Base-by-base conservation (phyloP, 2,329 filamentous ascomycete genomes). In the Fusarium virguliforme region DNA sequence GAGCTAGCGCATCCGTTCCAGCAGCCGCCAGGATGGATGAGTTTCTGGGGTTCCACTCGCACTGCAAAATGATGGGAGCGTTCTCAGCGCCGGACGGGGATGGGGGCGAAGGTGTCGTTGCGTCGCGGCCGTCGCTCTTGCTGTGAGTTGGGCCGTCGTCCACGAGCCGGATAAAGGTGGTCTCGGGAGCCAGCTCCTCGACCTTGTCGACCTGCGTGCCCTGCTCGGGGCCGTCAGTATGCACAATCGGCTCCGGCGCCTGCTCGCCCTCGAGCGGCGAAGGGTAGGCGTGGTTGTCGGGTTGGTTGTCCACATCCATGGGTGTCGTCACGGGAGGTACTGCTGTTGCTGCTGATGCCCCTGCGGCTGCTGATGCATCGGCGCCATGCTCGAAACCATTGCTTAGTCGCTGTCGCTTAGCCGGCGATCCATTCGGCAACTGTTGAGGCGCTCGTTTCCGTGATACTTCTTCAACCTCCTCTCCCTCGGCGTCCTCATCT, bases 1-100 rank as follows among this genome's bases (percentile, higher is more conserved):
- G 89, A 84, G 89, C 89, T 88, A 91, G 88, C 82, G 89, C 88
- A 84, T 91, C 89, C 79, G 88, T 91, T 76, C 89, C 89, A 83
- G 88, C 89, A 85, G 88, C 89, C 81, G 89, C 89, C 85, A 91
- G 85, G 81, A 90, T 83, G 66, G 86, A 88, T 79, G 89, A 87
- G 83, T 91, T 86, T 81, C 80, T 85, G 74, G 89, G 89, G 84
- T 88, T 90, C 88, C 89, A 91, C 85, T 90, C 88, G 86, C 89
- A 91, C 81, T 90, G 88, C 83, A 91, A 85, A 80, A 91, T 82
- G 76, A 90, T 85, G 78, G 89, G 88, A 81, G 84, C 83, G 76
- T 85, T 87, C 77, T 88, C 86, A 68, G 77, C 75, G 67, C 80
- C 78, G 62, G 75, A 73, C 70, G 82, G 80, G 26, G 81, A 80